A percentile compares a stretch with the other conserved stretches of the same genome.
These are phyloP conservation scores for Salix caprea DNA, from an alignment of 345 rosid species.

Conservation along the genomic window DNA sequence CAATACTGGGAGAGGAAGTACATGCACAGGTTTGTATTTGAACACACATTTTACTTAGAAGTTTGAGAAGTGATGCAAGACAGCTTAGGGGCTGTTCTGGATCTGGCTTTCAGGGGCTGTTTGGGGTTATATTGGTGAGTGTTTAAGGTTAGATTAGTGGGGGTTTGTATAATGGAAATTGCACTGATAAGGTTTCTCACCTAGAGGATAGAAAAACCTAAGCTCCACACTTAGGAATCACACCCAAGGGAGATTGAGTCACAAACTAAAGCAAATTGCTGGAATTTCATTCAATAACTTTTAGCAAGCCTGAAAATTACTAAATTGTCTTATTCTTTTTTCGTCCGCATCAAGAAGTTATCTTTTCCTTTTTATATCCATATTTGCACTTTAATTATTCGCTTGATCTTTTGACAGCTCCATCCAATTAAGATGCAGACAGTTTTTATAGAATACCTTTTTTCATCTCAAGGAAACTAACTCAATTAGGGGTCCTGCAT, in stretches of 20 bases:
- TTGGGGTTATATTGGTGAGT: no score
- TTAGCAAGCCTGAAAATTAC: background rate
- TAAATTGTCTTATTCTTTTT: no score
- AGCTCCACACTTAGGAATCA: background rate
- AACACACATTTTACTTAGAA: background rate
- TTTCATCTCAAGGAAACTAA: background rate
- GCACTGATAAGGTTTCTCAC: background rate
- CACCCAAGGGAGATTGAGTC: background rate
- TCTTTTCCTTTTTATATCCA: background rate
- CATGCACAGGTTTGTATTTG: constrained; percentile 68
- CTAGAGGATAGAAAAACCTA: background rate
- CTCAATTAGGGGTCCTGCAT: background rate
- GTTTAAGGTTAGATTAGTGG: no score
- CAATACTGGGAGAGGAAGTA: constrained; percentile 67
- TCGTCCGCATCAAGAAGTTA: no score
- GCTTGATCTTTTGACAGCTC: background rate
- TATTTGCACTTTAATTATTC: background rate
- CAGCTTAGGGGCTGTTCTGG: no score
- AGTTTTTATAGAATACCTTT: background rate
- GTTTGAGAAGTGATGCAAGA: background rate
- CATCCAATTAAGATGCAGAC: background rate
- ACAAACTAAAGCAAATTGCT: background rate
- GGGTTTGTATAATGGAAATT: background rate
- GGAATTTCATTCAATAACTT: background rate
- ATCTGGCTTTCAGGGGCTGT: no score